A percentile compares a stretch with the other conserved stretches of the same genome.
Evolutionary conservation across 805 yeast genomes (phyloP).

Genomic region (Nakazawaea peltata): DNA sequence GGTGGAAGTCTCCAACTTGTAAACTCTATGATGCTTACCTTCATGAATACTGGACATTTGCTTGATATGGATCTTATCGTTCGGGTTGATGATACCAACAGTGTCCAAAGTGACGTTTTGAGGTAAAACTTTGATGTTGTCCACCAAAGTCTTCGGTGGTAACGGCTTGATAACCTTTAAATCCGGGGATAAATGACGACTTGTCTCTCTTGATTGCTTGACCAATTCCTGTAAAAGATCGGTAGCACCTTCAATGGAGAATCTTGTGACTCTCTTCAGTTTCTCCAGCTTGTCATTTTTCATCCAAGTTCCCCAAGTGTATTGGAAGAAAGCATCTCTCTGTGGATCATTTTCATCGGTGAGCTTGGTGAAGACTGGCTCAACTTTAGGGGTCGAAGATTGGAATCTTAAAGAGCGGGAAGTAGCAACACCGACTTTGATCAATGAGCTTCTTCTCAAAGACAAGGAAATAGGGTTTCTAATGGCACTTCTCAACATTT

Average conservation of each 20-base stretch:
- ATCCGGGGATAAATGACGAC: constrained; percentile 12
- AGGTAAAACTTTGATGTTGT: constrained; percentile 22
- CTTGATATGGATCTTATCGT: constrained; percentile 43
- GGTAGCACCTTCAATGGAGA: constrained; percentile 73
- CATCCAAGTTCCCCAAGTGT: constrained; percentile 95
- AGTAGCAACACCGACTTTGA: background rate
- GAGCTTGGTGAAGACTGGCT: constrained; percentile 39
- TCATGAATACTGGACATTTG: constrained; percentile 83
- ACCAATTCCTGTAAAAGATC: constrained; percentile 39
- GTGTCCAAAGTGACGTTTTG: constrained; percentile 36
- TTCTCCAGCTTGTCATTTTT: constrained; percentile 70
- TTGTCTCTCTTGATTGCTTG: constrained; percentile 26
- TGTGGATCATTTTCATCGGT: constrained; percentile 58
- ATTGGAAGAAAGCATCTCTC: constrained; percentile 69
- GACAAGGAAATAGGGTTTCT: too few relatives aligned
- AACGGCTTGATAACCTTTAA: constrained; percentile 1
- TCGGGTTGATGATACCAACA: constrained; percentile 36
- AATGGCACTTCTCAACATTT: background rate
- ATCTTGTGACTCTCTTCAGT: constrained; percentile 67
- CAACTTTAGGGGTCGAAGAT: background rate
- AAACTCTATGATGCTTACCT: constrained; percentile 89
- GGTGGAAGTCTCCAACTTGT: constrained; percentile 58
- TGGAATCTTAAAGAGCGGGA: constrained; percentile 3
- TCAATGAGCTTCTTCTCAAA: too few relatives aligned
- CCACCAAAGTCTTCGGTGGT: constrained; percentile 17